Evolutionary conservation across 108 stramenopile genomes (phyloP).

Genomic region (Nannochloropsis oceanica): DNA sequence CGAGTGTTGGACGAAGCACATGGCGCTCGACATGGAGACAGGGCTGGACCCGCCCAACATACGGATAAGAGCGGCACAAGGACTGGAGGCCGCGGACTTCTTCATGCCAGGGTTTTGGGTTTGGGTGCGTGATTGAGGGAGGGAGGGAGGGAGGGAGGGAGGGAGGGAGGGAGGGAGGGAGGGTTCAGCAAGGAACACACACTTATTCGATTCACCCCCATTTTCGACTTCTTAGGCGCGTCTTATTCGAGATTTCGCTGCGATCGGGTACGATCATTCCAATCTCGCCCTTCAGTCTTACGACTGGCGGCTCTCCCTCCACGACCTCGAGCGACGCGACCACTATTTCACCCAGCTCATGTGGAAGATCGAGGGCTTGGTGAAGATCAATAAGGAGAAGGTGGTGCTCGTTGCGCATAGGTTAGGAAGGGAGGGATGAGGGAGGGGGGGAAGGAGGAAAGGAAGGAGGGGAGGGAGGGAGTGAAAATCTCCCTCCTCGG

Average conservation of each 20-base stretch:
- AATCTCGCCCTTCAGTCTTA: constrained; percentile 64
- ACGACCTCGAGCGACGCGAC: constrained; percentile 60
- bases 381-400: constrained; percentile 41
- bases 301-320: constrained; percentile 66
- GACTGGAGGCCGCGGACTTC: constrained; percentile 67
- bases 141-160: no score
- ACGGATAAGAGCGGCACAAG: constrained; percentile 55
- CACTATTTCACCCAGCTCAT: constrained; percentile 58
- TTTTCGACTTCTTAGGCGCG: constrained; percentile 21
- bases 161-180: not conserved
- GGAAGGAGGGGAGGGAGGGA: no score
- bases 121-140: constrained; percentile 20
- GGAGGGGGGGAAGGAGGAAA: no score
- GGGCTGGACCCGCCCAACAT: constrained; percentile 58
- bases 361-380: constrained; percentile 49
- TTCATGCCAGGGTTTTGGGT: constrained; percentile 58
- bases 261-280: constrained; percentile 59
- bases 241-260: constrained; percentile 61
- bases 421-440: not conserved
- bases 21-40: constrained; percentile 54
- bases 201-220: not conserved
- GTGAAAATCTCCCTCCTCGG: no score
- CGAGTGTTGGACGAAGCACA: constrained; percentile 58
- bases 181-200: not conserved
- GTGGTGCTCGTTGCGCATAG: constrained; percentile 55